Evolutionary conservation across 192 early-diverging fungal genomes (phyloP).

Genomic region (Coemansia sp.): DNA sequence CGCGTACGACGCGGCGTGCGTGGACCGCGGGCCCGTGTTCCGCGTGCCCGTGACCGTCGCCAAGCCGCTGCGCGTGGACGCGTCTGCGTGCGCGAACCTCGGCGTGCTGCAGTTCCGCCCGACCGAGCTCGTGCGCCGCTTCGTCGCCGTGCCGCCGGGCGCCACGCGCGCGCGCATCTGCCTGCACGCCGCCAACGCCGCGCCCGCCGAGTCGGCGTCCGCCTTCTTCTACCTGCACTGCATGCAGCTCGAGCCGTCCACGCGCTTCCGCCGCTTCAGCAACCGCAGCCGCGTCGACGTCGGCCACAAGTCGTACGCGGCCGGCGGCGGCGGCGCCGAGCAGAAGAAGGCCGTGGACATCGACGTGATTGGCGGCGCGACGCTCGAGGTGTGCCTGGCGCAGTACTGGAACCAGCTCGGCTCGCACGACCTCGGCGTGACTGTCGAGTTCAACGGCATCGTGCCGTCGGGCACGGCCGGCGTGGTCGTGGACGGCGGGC

Average conservation of each 20-base stretch:
- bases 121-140: constrained; percentile 76
- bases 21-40: constrained; percentile 79
- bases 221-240: constrained; percentile 68
- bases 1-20: constrained; percentile 74
- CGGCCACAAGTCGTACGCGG: constrained; percentile 60
- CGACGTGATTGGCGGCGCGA: constrained; percentile 64
- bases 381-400: constrained; percentile 79
- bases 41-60: constrained; percentile 84
- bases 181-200: constrained; percentile 27
- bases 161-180: constrained; percentile 72
- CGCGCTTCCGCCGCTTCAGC: constrained; percentile 61
- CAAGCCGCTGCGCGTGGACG: constrained; percentile 63
- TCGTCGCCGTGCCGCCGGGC: constrained; percentile 77
- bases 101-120: constrained; percentile 64
- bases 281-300: constrained; percentile 57
- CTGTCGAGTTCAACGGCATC: constrained; percentile 80
- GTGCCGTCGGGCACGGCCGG: constrained; percentile 40
- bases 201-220: constrained; percentile 47
- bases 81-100: constrained; percentile 55
- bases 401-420: constrained; percentile 89
- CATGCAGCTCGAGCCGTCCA: constrained; percentile 72
- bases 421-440: constrained; percentile 63
- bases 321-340: constrained; percentile 59
- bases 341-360: constrained; percentile 54
- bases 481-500: constrained; percentile 29